Evolutionary conservation across 2,329 filamentous ascomycete genomes (phyloP), one percentile per base, ranked within the genome.

Genomic region (Aspergillus unguis): DNA sequence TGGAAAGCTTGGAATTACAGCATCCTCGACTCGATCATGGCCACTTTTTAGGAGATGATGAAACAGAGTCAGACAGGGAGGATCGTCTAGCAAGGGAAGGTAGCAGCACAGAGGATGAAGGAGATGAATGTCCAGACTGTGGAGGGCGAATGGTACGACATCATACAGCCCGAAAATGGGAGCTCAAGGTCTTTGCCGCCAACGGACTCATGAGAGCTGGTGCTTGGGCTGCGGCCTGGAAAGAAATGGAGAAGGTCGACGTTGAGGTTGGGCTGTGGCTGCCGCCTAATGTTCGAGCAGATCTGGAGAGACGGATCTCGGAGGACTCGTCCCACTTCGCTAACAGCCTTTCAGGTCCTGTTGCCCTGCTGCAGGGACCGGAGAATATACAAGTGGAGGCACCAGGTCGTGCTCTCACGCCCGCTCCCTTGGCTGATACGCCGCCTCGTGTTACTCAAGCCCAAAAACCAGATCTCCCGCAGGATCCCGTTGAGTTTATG

Each of bases 171-270:
- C 80, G 59, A 69, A 84, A 73, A 73, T 86, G 67, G 74, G 78
- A 71, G 70, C 78, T 97, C 68, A 94, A 91, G 66, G 86, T 97
- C 1, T 99, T 92, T 65, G 94, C 94, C 1, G 92, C 91, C 48
- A 99, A 97, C 70, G 94, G 94, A 0, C 76, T 97, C 44, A 95
- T 99, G 90, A 84, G 85, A 53, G 86, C 90, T 4, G 90, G 90
- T 0, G 92, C 94, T 0, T 99, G 94, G 94, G 83, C 84, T 4
- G 92, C 92, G 2, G 92, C 90, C 53, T 99, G 92, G 92, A 88
- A 84, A 61, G 92, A 97, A 71, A 99, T 99, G 94, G 94, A 99
- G 73, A 83, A 92, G n/a, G 90, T 97, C 0, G 94, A 99, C 65
- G 89, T 95, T 1, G 92, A 97, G 71, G 83, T 99, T 48, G 84